Conservation (phyloP, 1,139 yeast species). For the Suzukiozyma palmioleophila region DNA sequence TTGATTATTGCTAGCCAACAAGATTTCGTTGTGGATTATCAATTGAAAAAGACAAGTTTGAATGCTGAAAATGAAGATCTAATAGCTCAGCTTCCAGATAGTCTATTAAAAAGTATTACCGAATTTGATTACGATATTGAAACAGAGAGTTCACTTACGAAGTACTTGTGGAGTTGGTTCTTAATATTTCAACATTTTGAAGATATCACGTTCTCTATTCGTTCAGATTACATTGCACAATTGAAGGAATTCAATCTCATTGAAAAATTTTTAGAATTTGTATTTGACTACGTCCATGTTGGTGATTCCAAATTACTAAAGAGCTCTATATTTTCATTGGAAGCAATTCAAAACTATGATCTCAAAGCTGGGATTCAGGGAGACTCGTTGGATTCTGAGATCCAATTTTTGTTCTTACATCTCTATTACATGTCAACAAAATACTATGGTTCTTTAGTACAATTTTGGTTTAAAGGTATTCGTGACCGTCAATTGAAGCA, state of each 20-base stretch:
- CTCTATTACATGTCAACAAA: conserved; percentile 54
- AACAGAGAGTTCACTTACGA: conserved; percentile 27
- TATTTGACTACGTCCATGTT: conserved; percentile 47
- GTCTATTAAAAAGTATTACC: conserved; percentile 22
- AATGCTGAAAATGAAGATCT: conserved; percentile 14
- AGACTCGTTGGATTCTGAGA: conserved; percentile 18
- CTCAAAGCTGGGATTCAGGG: conserved; percentile 15
- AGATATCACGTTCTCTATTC: conserved; percentile 60
- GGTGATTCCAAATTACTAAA: conserved; percentile 20
- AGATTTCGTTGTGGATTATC: conserved; percentile 58
- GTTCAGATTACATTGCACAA: conserved; percentile 57
- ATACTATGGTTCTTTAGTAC: conserved; percentile 63
- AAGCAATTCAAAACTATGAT: conserved; percentile 17
- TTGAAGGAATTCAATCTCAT: conserved; percentile 46
- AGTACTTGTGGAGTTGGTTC: conserved; percentile 69
- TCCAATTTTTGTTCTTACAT: conserved; percentile 44
- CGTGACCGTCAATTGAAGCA: conserved; percentile 54
- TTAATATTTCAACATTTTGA: conserved; percentile 60
- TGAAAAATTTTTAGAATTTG: conserved; percentile 42
- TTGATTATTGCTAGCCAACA: conserved; percentile 42
- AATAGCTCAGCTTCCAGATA: conserved; percentile 31
- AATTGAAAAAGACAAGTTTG: conserved; percentile 35
- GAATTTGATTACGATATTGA: conserved; percentile 22
- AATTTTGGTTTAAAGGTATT: conserved; percentile 66
- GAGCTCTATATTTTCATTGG: conserved; percentile 1